These are phyloP conservation scores for Pseudocercospora vitis DNA, from an alignment of 2,329 filamentous ascomycete genomes.

Conservation along the genomic window DNA sequence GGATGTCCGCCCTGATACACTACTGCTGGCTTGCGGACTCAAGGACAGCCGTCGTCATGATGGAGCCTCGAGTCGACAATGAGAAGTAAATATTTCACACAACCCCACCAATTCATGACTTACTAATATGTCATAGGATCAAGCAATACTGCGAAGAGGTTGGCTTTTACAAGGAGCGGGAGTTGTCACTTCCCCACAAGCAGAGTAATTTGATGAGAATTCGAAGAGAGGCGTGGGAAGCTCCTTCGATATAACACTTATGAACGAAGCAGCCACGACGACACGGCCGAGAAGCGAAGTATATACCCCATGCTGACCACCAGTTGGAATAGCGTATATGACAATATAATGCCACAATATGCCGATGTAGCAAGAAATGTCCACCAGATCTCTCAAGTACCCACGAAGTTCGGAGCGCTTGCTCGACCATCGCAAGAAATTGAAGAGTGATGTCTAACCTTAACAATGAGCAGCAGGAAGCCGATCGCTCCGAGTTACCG, in stretches of 20 bases:
- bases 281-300: neutral
- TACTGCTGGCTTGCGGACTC: conserved; percentile 76
- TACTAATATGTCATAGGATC: conserved; percentile 52
- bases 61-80: conserved; percentile 93
- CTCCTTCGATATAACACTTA: conserved; percentile 48
- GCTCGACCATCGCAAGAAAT: too few relatives aligned
- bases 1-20: conserved; percentile 85
- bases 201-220: conserved; percentile 84
- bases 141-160: conserved; percentile 67
- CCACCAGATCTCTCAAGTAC: too few relatives aligned
- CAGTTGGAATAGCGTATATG: too few relatives aligned
- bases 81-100: conserved; percentile 62
- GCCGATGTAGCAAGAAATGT: neutral
- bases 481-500: too few relatives aligned
- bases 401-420: neutral
- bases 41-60: conserved; percentile 75
- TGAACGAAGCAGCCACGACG: conserved; percentile 5
- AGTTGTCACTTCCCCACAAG: conserved; percentile 88
- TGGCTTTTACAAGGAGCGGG: conserved; percentile 83
- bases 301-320: conserved; percentile 4
- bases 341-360: too few relatives aligned
- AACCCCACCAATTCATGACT: neutral
- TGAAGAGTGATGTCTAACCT: too few relatives aligned
- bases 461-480: too few relatives aligned
- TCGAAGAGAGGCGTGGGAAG: conserved; percentile 75